Conservation (phyloP, 441 rosid species). For the Metrosideros polymorpha region DNA sequence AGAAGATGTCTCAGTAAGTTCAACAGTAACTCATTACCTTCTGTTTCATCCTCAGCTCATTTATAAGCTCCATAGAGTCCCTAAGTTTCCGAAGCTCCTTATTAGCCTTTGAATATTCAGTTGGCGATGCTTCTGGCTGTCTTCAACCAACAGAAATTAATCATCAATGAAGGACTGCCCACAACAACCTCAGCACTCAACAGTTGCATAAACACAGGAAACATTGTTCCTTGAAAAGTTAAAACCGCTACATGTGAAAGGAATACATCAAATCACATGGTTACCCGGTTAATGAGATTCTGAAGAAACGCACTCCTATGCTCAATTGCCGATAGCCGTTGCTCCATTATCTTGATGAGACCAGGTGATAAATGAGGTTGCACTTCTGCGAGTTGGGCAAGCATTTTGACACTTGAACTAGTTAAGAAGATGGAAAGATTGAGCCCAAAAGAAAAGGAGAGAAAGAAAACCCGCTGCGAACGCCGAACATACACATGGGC, state of each 20-base stretch:
- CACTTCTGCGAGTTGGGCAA: conserved; percentile 23
- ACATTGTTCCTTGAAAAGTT: not conserved
- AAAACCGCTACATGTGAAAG: not conserved
- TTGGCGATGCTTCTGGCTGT: conserved; percentile 78
- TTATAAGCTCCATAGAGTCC: conserved; percentile 64
- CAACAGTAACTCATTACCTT: conserved; percentile 30
- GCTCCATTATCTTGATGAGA: conserved; percentile 72
- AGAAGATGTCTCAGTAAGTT: not conserved
- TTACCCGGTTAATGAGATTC: conserved; percentile 59
- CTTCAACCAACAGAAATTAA: conserved; percentile 33
- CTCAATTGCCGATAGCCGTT: conserved; percentile 59
- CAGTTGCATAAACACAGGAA: not conserved
- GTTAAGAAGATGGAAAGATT: not conserved
- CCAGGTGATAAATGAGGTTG: conserved; percentile 50
- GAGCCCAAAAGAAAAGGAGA: not conserved
- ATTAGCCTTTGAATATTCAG: conserved; percentile 70
- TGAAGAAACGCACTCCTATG: conserved; percentile 44
- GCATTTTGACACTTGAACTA: not conserved
- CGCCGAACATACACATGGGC: not conserved
- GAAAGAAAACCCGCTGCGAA: not conserved
- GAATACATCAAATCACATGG: not conserved
- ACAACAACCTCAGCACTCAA: conserved; percentile 5
- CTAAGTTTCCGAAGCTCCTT: conserved; percentile 77
- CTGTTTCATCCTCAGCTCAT: conserved; percentile 52
- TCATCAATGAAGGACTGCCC: conserved; percentile 1